A percentile compares a stretch with the other conserved stretches of the same genome.
These are phyloP conservation scores for Vanrija sp. DNA, from an alignment of 1,284 basidiomycete species.

Conservation along the genomic window DNA sequence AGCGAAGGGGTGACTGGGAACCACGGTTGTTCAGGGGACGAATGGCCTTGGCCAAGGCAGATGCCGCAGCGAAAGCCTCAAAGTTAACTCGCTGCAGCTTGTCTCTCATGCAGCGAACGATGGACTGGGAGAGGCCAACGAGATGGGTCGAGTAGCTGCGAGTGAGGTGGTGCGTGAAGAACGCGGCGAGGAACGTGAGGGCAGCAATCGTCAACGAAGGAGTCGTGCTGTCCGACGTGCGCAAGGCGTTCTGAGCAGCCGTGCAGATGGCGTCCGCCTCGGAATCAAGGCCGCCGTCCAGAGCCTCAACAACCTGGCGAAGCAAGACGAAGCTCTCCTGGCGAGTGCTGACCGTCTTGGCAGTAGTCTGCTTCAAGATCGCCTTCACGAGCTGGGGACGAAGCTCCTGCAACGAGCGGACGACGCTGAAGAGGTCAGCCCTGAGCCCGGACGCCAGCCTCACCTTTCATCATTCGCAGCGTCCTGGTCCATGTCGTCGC, in stretches of 20 bases:
- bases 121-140: constrained; percentile 62
- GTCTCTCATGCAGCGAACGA: constrained; percentile 64
- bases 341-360: constrained; percentile 76
- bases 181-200: constrained; percentile 75
- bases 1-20: constrained; percentile 34
- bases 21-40: constrained; percentile 35
- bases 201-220: constrained; percentile 72
- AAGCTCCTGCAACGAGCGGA: constrained; percentile 57
- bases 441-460: constrained; percentile 29
- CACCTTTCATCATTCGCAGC: constrained; percentile 60
- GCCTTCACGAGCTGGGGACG: constrained; percentile 75
- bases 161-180: constrained; percentile 76
- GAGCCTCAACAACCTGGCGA: constrained; percentile 68
- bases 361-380: constrained; percentile 76
- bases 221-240: constrained; percentile 58
- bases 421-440: constrained; percentile 9
- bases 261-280: constrained; percentile 58
- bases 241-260: constrained; percentile 33
- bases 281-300: constrained; percentile 74
- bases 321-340: constrained; percentile 82
- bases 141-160: constrained; percentile 62
- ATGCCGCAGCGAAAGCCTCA: constrained; percentile 65
- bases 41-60: constrained; percentile 51
- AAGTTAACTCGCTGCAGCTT: constrained; percentile 55
- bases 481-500: constrained; percentile 62